These are phyloP conservation scores for Salvia miltiorrhiza DNA, from an alignment of 257 asterid species.

Conservation along the genomic window DNA sequence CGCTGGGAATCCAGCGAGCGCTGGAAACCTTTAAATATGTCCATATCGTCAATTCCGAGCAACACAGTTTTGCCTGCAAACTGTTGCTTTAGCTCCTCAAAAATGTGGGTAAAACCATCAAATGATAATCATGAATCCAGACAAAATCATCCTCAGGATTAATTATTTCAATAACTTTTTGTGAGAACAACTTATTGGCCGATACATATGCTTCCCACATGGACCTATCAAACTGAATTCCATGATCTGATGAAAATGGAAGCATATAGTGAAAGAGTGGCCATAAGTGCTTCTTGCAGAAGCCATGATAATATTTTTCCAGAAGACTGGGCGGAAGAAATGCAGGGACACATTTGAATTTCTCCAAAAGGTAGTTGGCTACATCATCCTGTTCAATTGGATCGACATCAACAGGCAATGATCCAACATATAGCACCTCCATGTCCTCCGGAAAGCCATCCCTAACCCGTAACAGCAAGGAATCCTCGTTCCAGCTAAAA, in stretches of 20 bases:
- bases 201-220: slow-evolving; percentile 78
- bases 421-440: no score
- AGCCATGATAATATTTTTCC: slow-evolving; percentile 68
- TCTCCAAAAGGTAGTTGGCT: slow-evolving; percentile 55
- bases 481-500: no score
- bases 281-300: slow-evolving; percentile 81
- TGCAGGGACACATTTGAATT: slow-evolving; percentile 80
- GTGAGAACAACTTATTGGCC: slow-evolving; percentile 78
- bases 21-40: no score
- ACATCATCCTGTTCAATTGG: no score
- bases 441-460: no score
- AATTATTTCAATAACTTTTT: slow-evolving; percentile 84
- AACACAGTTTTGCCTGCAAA: no score
- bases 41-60: no score
- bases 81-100: no score
- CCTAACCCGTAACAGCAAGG: no score
- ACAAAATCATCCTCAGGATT: no score
- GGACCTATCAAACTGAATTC: slow-evolving; percentile 63
- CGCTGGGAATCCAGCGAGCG: no score
- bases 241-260: slow-evolving; percentile 64
- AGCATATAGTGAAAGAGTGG: slow-evolving; percentile 85
- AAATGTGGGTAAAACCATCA: slow-evolving; percentile 82
- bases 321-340: slow-evolving; percentile 54
- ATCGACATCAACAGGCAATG: no score
- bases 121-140: slow-evolving; percentile 87